A percentile compares a stretch with the other conserved stretches of the same genome.
Conservation (phyloP, 1,284 basidiomycete genomes). For the Porodaedalea pini region DNA sequence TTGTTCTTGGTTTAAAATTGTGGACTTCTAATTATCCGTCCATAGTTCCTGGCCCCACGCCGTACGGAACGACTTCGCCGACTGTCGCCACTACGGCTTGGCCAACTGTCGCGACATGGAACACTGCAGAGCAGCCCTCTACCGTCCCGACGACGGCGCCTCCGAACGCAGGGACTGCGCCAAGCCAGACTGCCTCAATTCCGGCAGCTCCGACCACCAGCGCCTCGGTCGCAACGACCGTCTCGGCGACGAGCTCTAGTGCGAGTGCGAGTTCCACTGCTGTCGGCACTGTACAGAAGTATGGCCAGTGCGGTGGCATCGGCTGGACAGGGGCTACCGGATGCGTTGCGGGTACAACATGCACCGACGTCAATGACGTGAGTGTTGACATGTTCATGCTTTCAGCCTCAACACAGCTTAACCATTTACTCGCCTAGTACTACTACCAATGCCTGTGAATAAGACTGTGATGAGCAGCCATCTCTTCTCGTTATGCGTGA, state of each 20-base stretch:
- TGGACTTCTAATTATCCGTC: slow-evolving; percentile 7
- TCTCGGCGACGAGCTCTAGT: not conserved
- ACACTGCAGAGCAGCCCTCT: slow-evolving; percentile 34
- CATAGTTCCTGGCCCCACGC: slow-evolving; percentile 44
- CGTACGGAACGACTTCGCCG: slow-evolving; percentile 34
- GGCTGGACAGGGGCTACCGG: slow-evolving; percentile 23
- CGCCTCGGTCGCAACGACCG: not conserved
- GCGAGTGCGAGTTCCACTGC: slow-evolving; percentile 7
- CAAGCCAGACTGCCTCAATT: slow-evolving; percentile 20
- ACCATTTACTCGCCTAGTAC: slow-evolving; percentile 4
- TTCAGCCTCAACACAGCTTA: not conserved
- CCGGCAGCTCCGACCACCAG: slow-evolving; percentile 2
- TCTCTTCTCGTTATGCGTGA: no score
- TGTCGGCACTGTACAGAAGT: slow-evolving; percentile 18
- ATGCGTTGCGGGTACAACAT: slow-evolving; percentile 19
- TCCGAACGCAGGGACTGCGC: slow-evolving; percentile 23
- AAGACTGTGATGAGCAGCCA: no score
- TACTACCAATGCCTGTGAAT: slow-evolving; percentile 18
- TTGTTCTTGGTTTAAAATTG: not conserved
- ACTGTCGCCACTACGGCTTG: slow-evolving; percentile 34
- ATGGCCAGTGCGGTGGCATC: slow-evolving; percentile 23
- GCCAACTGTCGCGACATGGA: slow-evolving; percentile 38
- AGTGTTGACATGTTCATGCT: not conserved
- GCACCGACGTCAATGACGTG: slow-evolving; percentile 18
- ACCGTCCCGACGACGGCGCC: slow-evolving; percentile 33